Percentiles rank a stretch among this genome's conserved stretches.
phyloP scores from a whole-genome alignment of 129 eudicot species.

The Escallonia herrerae region DNA sequence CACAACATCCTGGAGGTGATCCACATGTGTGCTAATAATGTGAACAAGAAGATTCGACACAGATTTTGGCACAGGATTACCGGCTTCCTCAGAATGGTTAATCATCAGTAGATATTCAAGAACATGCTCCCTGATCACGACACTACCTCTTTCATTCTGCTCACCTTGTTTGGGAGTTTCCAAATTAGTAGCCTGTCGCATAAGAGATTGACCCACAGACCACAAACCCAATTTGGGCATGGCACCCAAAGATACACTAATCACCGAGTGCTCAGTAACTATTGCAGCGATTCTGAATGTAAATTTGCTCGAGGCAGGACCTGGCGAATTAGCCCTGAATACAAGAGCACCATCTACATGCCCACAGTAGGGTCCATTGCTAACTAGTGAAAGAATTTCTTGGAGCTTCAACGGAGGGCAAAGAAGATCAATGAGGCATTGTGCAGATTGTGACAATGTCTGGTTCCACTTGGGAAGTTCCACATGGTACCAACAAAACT shows the following conservation, averaged over 20 bases:
- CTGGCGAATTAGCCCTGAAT: constrained; percentile 92
- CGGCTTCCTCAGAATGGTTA: constrained; percentile 98
- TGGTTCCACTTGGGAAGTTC: constrained; percentile 89
- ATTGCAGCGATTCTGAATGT: constrained; percentile 86
- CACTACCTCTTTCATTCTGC: constrained; percentile 36
- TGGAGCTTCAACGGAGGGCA: constrained; percentile 95
- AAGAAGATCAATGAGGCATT: constrained; percentile 71
- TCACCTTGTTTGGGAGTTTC: constrained; percentile 47
- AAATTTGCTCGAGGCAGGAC: constrained; percentile 76
- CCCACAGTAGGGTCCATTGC: constrained; percentile 95
- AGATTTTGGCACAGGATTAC: constrained; percentile 90
- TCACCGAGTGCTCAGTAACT: constrained; percentile 80
- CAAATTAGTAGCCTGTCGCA: constrained; percentile 59
- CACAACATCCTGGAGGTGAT: constrained; percentile 93
- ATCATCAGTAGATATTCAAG: constrained; percentile 78
- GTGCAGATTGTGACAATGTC: constrained; percentile 80
- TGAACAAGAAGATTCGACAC: constrained; percentile 87
- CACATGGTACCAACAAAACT: constrained; percentile 98
- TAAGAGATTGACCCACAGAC: constrained; percentile 52
- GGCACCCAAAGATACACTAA: constrained; percentile 78
- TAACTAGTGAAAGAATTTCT: constrained; percentile 76
- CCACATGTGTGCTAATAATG: constrained; percentile 83
- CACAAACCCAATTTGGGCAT: constrained; percentile 81
- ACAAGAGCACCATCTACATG: constrained; percentile 95
- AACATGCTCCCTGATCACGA: constrained; percentile 82